phyloP scores from a whole-genome alignment of 2,329 filamentous ascomycete species.

The Colletotrichum karsti region DNA sequence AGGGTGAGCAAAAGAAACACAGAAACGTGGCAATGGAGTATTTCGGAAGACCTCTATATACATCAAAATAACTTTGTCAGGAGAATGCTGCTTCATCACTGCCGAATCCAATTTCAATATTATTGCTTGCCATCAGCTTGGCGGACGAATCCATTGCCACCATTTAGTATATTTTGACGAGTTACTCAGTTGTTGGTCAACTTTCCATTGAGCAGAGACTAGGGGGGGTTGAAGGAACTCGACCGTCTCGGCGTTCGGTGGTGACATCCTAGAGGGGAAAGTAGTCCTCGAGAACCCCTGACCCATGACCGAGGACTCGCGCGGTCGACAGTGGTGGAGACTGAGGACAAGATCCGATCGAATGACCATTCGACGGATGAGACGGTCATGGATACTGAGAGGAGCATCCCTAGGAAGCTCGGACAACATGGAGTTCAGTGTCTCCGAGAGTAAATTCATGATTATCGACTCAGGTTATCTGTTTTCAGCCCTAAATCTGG shows the following conservation, averaged over 20 bases:
- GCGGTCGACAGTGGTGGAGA: background rate
- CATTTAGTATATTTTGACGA: background rate
- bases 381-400: background rate
- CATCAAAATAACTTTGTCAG: background rate
- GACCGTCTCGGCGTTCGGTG: slow-evolving; percentile 9
- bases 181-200: slow-evolving; percentile 8
- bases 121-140: background rate
- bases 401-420: background rate
- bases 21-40: slow-evolving; percentile 2
- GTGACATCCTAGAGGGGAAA: slow-evolving; percentile 5
- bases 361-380: background rate
- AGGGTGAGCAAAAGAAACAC: background rate
- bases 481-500: background rate
- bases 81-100: background rate
- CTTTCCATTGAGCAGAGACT: background rate
- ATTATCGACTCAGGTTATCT: background rate
- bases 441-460: background rate
- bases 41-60: slow-evolving; percentile 1
- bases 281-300: slow-evolving; percentile 3
- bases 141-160: background rate
- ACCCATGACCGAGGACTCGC: background rate
- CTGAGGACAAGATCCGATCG: background rate
- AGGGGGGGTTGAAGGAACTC: background rate
- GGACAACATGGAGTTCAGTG: background rate
- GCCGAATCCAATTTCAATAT: background rate